Evolutionary conservation across 2,329 filamentous ascomycete genomes (phyloP), one percentile per base, ranked within the genome.

Genomic region (Emmonsia crescens): DNA sequence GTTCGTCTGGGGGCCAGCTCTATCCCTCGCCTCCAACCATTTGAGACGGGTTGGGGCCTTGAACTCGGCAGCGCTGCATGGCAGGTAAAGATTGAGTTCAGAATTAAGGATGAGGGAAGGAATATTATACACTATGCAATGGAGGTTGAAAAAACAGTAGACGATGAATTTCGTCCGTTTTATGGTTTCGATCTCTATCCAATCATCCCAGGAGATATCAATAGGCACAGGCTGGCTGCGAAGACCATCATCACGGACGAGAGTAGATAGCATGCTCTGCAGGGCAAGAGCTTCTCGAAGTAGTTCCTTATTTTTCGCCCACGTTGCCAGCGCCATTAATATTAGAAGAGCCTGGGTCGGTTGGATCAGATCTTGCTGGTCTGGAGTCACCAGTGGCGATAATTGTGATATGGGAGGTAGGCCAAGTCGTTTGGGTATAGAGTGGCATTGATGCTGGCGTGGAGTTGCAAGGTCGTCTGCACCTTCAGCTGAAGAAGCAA

Each of bases 101-200:
- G 77, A 76, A 66, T 82, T 84, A 59, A 83, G 68, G 29, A 85
- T 79, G 49, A 83, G 73, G 0, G 83, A 83, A 31, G 83, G 82
- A 10, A 84, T 82, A 68, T 85, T 82, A 74, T 84, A 85, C 66
- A 83, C 83, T 60, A 85, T 83, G 44, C 80, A 83, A 64, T 85
- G 83, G 1, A 85, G 75, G 66, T 85, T 84, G 62, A 83, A 82
- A 66, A 85, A 79, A 70, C 81, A 79, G 69, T 83, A 80, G 62
- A 83, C 79, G 63, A 83, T 79, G 61, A 83, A 74, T 68, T 84
- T 82, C 24, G 81, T 84, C 60, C 81, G 76, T 66, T 78, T 77
- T 61, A 77, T 78, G 1, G 78, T 78, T 71, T 84, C 82, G 59
- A 76, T 74, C 19, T 75, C 74, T 24, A 80, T 70, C 82, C 82